Conservation (phyloP, 2,329 filamentous ascomycete species). For the Biscogniauxia sp. region DNA sequence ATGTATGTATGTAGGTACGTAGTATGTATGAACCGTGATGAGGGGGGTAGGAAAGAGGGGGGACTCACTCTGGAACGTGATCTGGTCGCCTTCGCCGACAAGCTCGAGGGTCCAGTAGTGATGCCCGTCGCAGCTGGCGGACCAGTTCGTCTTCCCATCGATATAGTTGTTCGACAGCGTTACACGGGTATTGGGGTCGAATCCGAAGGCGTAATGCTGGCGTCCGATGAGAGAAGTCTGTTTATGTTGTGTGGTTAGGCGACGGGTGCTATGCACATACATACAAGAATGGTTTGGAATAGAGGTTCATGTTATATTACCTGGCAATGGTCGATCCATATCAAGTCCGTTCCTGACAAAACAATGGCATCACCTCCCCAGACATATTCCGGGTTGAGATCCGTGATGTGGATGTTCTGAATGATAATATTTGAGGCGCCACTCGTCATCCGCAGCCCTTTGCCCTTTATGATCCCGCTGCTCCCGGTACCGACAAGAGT, state of each 20-base stretch:
- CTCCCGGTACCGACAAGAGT: constrained; percentile 1
- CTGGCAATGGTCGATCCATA: constrained; percentile 7
- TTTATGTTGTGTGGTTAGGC: not conserved
- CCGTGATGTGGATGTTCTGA: constrained; percentile 6
- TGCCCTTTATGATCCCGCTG: constrained; percentile 3
- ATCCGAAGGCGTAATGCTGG: constrained; percentile 2
- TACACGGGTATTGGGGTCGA: not conserved
- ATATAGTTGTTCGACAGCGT: constrained; percentile 6
- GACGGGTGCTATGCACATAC: too few species aligned
- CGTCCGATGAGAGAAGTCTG: constrained; percentile 1
- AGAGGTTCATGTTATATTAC: not conserved
- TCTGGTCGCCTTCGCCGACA: constrained; percentile 1
- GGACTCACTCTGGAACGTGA: constrained; percentile 5
- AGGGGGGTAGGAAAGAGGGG: not conserved
- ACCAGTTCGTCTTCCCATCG: constrained; percentile 3
- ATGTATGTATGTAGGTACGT: too few species aligned
- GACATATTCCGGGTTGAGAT: constrained; percentile 6
- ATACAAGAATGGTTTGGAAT: too few species aligned
- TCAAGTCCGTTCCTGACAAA: not conserved
- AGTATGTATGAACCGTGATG: too few species aligned
- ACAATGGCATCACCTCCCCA: constrained; percentile 8
- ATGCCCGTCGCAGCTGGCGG: constrained; percentile 4
- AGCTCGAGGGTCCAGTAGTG: constrained; percentile 4
- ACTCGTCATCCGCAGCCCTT: constrained; percentile 1
- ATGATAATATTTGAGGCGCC: constrained; percentile 5